Percentiles rank a stretch among this genome's conserved stretches.
Conservation (phyloP, 139 green algal species). For the Tetradesmus lagerheimii region DNA sequence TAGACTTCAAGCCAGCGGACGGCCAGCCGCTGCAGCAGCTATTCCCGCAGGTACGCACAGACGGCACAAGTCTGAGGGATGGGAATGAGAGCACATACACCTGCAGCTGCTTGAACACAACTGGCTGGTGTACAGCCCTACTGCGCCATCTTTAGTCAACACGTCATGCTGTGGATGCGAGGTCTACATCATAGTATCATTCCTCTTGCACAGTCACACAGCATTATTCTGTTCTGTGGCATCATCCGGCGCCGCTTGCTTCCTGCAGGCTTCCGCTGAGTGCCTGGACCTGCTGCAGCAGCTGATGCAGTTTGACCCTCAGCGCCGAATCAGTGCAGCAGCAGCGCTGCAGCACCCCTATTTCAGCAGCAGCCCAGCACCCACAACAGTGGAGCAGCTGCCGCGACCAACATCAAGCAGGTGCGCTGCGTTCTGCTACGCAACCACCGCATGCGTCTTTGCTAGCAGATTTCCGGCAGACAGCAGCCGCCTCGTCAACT, state of each 20-base stretch:
- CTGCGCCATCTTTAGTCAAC: no score
- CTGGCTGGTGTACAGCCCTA: no score
- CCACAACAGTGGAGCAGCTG: slow-evolving; percentile 57
- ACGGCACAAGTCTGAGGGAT: not conserved
- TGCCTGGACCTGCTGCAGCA: slow-evolving; percentile 54
- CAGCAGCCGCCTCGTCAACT: no score
- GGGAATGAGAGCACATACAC: not conserved
- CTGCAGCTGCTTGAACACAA: not conserved
- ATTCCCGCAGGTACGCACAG: slow-evolving; percentile 24
- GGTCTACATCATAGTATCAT: no score
- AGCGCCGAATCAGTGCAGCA: slow-evolving; percentile 55
- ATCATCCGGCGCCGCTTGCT: not conserved
- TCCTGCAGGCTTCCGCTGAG: not conserved
- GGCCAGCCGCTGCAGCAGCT: slow-evolving; percentile 31
- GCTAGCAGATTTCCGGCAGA: no score
- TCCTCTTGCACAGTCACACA: not conserved
- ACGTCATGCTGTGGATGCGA: no score
- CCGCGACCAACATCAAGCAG: slow-evolving; percentile 46
- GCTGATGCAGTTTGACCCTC: slow-evolving; percentile 47
- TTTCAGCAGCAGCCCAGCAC: slow-evolving; percentile 66
- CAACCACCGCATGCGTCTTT: not conserved
- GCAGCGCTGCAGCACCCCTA: slow-evolving; percentile 82
- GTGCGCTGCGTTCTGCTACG: not conserved
- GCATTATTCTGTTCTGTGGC: not conserved
- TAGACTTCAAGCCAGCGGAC: slow-evolving; percentile 65